Evolutionary conservation across 2,329 filamentous ascomycete species (phyloP).

Genomic region (Trichophyton schoenleinii): DNA sequence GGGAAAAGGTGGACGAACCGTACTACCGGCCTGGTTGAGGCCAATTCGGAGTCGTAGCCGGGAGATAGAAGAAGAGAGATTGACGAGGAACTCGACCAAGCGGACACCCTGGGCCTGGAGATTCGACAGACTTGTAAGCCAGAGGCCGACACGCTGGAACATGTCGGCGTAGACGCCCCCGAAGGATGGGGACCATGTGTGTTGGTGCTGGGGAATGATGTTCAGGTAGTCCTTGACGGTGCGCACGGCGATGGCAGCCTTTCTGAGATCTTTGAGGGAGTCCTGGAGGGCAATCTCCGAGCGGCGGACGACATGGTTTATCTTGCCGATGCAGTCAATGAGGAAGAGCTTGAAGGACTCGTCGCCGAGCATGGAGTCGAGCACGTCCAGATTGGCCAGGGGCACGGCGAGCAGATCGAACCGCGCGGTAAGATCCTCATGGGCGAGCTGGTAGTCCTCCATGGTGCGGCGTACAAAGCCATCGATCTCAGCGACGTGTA

Average conservation of each 20-base stretch:
- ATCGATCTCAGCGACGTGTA: conserved; percentile 88
- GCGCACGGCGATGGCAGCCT: conserved; percentile 62
- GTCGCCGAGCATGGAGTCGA: conserved; percentile 80
- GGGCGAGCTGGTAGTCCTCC: conserved; percentile 70
- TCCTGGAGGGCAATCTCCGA: conserved; percentile 66
- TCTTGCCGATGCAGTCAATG: conserved; percentile 75
- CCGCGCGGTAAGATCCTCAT: conserved; percentile 65
- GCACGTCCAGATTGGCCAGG: conserved; percentile 67
- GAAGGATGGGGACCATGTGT: background rate
- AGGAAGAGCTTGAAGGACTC: conserved; percentile 70
- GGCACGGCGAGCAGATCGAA: conserved; percentile 71
- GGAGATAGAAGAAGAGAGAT: background rate
- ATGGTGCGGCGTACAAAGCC: conserved; percentile 75
- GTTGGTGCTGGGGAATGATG: background rate
- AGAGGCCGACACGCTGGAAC: conserved; percentile 1
- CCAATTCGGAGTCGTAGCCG: background rate
- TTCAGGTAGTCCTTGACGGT: conserved; percentile 67
- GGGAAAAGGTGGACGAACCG: background rate
- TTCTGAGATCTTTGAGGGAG: conserved; percentile 62
- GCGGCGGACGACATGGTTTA: conserved; percentile 75
- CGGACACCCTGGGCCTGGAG: background rate
- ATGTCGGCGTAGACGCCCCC: conserved; percentile 2
- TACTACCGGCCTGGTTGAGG: background rate
- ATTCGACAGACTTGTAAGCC: background rate
- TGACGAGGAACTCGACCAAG: background rate